Evolutionary conservation across 805 yeast genomes (phyloP).

Genomic region (Candida arabinofermentans): DNA sequence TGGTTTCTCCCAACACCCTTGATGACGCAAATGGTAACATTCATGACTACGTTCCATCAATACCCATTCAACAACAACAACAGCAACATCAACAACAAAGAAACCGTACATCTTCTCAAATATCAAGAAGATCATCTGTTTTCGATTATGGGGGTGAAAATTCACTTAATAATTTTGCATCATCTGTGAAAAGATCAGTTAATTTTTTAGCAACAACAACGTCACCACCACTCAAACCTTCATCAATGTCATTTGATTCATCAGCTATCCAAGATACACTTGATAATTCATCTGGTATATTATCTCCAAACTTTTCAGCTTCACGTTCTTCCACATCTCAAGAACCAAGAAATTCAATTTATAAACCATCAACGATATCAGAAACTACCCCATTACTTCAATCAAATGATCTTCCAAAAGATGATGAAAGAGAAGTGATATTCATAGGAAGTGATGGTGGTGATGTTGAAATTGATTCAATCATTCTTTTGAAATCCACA

Average conservation of each 20-base stretch:
- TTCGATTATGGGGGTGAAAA: constrained; percentile 35
- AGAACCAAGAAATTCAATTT: not conserved
- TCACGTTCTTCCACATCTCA: not conserved
- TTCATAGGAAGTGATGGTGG: constrained; percentile 8
- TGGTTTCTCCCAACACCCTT: not conserved
- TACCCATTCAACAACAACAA: not conserved
- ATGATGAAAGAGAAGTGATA: constrained; percentile 3
- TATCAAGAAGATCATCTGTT: constrained; percentile 29
- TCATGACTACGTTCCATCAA: not conserved
- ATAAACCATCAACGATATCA: not conserved
- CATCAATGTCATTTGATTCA: not conserved
- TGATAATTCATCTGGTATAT: not conserved
- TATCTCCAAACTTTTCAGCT: not conserved
- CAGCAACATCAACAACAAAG: not conserved
- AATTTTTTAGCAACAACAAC: constrained; percentile 25
- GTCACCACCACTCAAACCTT: constrained; percentile 9
- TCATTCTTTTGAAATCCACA: constrained; percentile 44
- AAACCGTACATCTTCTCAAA: not conserved
- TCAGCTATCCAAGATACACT: not conserved
- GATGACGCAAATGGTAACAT: not conserved
- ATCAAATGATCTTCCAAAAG: constrained; percentile 1
- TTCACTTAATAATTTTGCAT: constrained; percentile 35
- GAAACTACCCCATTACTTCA: constrained; percentile 3
- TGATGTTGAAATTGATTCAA: constrained; percentile 8
- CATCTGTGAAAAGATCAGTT: constrained; percentile 30